These are phyloP conservation scores for Bertia moriformis DNA, from an alignment of 2,329 filamentous ascomycete genomes.

Conservation along the genomic window DNA sequence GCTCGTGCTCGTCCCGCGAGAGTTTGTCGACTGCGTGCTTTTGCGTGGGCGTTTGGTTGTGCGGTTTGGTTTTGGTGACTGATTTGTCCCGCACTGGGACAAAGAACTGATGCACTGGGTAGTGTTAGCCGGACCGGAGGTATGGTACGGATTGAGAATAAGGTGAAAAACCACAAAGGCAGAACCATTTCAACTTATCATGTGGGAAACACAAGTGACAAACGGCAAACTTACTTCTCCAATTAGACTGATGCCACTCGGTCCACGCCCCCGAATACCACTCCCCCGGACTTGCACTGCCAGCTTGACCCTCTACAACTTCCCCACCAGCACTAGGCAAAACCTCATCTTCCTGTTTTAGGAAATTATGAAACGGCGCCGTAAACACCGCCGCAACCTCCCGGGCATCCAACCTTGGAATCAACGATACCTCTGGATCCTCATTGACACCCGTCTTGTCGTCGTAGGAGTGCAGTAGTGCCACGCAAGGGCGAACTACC, in stretches of 20 bases:
- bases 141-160: too few species aligned
- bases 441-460: slow-evolving; percentile 19
- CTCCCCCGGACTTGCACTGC: slow-evolving; percentile 22
- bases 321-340: too few species aligned
- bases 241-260: slow-evolving; percentile 42
- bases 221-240: slow-evolving; percentile 28
- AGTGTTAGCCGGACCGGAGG: slow-evolving; percentile 5
- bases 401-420: slow-evolving; percentile 40
- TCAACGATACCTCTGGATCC: slow-evolving; percentile 28
- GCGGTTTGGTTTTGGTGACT: slow-evolving; percentile 23
- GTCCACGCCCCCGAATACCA: slow-evolving; percentile 50
- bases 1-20: slow-evolving; percentile 12
- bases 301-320: slow-evolving; percentile 12
- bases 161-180: too few species aligned
- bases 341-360: slow-evolving; percentile 26
- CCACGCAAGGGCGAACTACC: slow-evolving; percentile 1
- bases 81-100: slow-evolving; percentile 31
- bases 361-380: slow-evolving; percentile 41
- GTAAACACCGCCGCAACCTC: slow-evolving; percentile 54
- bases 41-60: slow-evolving; percentile 11
- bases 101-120: slow-evolving; percentile 46
- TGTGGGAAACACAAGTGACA: not conserved
- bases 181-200: too few species aligned
- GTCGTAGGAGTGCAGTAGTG: slow-evolving; percentile 29
- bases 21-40: not conserved